phyloP scores from a whole-genome alignment of 108 stramenopile genomes.

The Cyclotella cryptica region DNA sequence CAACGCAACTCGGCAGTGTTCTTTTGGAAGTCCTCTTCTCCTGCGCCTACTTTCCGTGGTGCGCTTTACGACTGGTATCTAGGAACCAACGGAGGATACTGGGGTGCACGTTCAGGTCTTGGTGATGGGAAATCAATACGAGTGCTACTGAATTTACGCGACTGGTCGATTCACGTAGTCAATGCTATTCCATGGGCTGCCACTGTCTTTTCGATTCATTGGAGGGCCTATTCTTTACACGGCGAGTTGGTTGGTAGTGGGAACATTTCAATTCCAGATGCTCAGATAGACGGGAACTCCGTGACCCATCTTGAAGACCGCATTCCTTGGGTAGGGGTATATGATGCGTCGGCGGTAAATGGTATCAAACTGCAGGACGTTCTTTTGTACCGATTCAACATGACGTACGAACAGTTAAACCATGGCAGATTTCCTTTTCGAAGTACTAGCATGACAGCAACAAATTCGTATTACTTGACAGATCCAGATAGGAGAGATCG shows the following conservation, averaged over 20 bases:
- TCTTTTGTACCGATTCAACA: constrained; percentile 29
- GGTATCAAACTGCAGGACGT: constrained; percentile 13
- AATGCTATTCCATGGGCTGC: constrained; percentile 25
- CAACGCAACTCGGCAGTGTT: constrained; percentile 49
- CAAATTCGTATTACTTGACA: constrained; percentile 34
- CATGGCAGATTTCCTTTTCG: background rate
- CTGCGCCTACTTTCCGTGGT: constrained; percentile 62
- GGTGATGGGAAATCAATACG: constrained; percentile 20
- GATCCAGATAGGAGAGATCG: constrained; percentile 13
- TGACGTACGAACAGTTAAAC: background rate
- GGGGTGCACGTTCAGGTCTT: constrained; percentile 50
- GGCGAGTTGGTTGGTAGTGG: constrained; percentile 22
- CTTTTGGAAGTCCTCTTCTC: constrained; percentile 55
- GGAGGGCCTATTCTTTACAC: constrained; percentile 33
- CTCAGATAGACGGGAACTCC: constrained; percentile 13
- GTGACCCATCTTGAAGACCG: constrained; percentile 22
- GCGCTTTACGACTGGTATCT: constrained; percentile 61
- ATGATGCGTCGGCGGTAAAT: background rate
- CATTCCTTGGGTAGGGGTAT: constrained; percentile 32
- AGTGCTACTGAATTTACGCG: constrained; percentile 31
- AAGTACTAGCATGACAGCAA: constrained; percentile 1
- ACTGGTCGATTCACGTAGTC: constrained; percentile 39
- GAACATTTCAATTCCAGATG: background rate
- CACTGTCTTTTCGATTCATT: constrained; percentile 9
- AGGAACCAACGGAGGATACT: constrained; percentile 55